These are phyloP conservation scores for Starmerella apicola DNA, from an alignment of 805 yeast genomes.

Conservation along the genomic window DNA sequence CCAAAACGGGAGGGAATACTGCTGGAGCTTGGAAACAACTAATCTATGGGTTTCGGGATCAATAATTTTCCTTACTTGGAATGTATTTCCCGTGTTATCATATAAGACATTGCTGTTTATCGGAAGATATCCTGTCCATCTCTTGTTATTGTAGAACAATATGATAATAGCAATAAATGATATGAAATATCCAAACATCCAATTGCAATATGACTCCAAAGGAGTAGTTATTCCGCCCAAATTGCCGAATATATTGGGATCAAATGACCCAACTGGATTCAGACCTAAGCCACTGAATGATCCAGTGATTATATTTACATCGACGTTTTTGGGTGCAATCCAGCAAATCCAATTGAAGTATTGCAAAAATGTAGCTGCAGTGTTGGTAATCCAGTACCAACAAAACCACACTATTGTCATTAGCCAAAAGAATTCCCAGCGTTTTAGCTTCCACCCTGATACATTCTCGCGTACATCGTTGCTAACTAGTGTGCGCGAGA, in stretches of 20 bases:
- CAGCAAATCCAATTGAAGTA: constrained; percentile 53
- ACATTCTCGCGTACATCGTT: constrained; percentile 33
- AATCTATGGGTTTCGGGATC: constrained; percentile 35
- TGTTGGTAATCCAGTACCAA: constrained; percentile 61
- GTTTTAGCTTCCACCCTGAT: constrained; percentile 48
- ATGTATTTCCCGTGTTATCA: constrained; percentile 36
- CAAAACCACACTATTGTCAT: constrained; percentile 35
- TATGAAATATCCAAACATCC: constrained; percentile 30
- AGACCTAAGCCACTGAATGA: constrained; percentile 33
- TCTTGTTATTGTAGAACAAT: constrained; percentile 35
- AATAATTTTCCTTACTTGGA: constrained; percentile 34
- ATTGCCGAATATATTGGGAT: constrained; percentile 23
- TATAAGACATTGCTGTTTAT: constrained; percentile 34
- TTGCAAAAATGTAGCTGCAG: constrained; percentile 46
- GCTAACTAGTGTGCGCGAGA: constrained; percentile 37
- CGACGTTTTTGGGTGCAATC: constrained; percentile 42
- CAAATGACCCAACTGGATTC: constrained; percentile 42
- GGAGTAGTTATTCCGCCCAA: constrained; percentile 10
- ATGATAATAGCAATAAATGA: constrained; percentile 24
- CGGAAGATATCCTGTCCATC: constrained; percentile 42
- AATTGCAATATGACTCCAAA: constrained; percentile 8
- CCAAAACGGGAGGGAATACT: constrained; percentile 58
- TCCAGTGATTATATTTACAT: constrained; percentile 53
- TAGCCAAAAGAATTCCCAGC: constrained; percentile 38
- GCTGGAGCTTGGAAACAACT: constrained; percentile 36